These are phyloP conservation scores for Pilaira anomala DNA, from an alignment of 192 early-diverging fungal genomes.

Conservation along the genomic window DNA sequence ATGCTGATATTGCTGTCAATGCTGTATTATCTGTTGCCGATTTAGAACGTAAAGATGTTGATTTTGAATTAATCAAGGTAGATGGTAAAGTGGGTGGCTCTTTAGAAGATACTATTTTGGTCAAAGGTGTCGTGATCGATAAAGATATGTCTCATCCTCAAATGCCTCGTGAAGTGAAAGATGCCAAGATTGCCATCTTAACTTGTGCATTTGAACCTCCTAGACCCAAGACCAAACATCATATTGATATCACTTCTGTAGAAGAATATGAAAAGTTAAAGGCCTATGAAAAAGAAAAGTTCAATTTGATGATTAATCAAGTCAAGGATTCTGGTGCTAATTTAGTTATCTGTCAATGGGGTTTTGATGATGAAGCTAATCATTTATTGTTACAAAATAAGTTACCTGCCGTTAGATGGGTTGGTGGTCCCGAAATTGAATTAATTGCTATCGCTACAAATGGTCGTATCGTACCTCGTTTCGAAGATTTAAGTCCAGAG, in stretches of 20 bases:
- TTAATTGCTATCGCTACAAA: conserved; percentile 99
- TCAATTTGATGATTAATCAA: conserved; percentile 93
- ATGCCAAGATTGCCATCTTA: conserved; percentile 97
- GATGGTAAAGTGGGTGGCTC: conserved; percentile 99
- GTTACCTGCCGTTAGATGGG: conserved; percentile 98
- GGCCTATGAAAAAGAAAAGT: conserved; percentile 93
- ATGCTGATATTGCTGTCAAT: conserved; percentile 97
- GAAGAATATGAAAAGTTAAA: conserved; percentile 99
- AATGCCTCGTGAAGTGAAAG: conserved; percentile 94
- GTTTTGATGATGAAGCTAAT: conserved; percentile 99
- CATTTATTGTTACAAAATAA: conserved; percentile 97
- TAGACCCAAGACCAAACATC: conserved; percentile 99
- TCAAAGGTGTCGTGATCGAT: conserved; percentile 98
- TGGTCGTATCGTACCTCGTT: conserved; percentile 98
- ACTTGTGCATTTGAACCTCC: conserved; percentile 99
- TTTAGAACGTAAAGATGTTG: conserved; percentile 97
- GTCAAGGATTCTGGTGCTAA: conserved; percentile 99
- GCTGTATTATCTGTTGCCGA: conserved; percentile 97
- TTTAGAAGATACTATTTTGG: conserved; percentile 87
- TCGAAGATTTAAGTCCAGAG: conserved; percentile 83
- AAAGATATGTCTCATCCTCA: conserved; percentile 99
- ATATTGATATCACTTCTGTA: conserved; percentile 96
- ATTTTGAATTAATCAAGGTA: conserved; percentile 99
- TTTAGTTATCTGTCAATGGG: conserved; percentile 99
- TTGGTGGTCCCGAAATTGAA: conserved; percentile 99